Evolutionary conservation across 148 eudicot species (phyloP).

Genomic region (Salicornia ramosissima): DNA sequence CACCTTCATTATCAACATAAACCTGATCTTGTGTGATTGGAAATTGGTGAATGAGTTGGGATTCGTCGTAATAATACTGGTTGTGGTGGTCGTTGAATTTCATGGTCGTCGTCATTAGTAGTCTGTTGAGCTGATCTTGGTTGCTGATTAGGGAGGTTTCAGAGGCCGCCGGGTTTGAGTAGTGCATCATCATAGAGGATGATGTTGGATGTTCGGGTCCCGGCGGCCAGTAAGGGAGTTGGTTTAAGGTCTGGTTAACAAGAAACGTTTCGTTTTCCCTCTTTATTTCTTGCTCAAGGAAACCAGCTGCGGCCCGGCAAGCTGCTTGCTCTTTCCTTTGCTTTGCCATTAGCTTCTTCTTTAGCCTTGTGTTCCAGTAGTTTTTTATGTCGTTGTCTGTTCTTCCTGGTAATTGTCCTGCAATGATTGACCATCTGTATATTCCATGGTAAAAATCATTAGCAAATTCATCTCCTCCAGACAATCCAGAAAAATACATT

Average conservation of each 20-base stretch:
- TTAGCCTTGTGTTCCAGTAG: slow-evolving; percentile 70
- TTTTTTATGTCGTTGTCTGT: slow-evolving; percentile 71
- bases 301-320: slow-evolving; percentile 3
- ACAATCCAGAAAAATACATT: too few relatives aligned
- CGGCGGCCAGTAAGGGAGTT: slow-evolving; percentile 34
- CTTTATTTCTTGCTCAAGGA: slow-evolving; percentile 42
- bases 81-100: slow-evolving; percentile 28
- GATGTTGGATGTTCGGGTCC: slow-evolving; percentile 19
- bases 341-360: slow-evolving; percentile 52
- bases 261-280: slow-evolving; percentile 28
- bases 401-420: slow-evolving; percentile 64
- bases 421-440: slow-evolving; percentile 74
- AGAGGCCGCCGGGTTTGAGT: too few relatives aligned
- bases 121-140: slow-evolving; percentile 27
- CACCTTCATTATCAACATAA: slow-evolving; percentile 13
- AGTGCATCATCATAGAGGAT: slow-evolving; percentile 12
- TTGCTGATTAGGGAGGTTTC: slow-evolving; percentile 12
- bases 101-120: slow-evolving; percentile 11
- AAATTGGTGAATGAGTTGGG: slow-evolving; percentile 20
- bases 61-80: slow-evolving; percentile 17
- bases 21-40: slow-evolving; percentile 28
- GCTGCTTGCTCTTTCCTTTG: slow-evolving; percentile 51
- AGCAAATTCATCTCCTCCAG: too few relatives aligned
- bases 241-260: slow-evolving; percentile 28
- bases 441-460: neutral